Conservation (phyloP, 768 basidiomycete species). For the Lactarius quietus region DNA sequence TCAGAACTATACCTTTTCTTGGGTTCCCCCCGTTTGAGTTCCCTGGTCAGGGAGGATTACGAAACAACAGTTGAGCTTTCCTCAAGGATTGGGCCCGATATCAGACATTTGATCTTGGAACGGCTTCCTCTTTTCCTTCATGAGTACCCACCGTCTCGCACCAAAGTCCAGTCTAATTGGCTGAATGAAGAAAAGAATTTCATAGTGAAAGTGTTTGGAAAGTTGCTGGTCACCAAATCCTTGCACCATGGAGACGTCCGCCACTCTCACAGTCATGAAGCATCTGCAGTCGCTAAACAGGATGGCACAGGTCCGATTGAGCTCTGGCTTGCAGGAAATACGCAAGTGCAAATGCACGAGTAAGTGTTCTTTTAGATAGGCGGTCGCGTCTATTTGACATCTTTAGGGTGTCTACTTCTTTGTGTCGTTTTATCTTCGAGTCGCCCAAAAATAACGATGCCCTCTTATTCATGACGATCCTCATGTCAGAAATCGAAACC, state of each 20-base stretch:
- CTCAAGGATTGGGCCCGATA: conserved; percentile 47
- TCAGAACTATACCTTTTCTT: conserved; percentile 71
- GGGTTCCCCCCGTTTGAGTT: conserved; percentile 71
- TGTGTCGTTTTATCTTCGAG: conserved; percentile 78
- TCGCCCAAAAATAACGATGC: conserved; percentile 82
- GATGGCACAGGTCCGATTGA: conserved; percentile 59
- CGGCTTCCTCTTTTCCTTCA: conserved; percentile 88
- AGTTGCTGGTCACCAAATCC: conserved; percentile 58
- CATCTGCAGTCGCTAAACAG: conserved; percentile 65
- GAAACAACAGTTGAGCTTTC: conserved; percentile 52
- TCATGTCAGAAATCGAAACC: conserved; percentile 83
- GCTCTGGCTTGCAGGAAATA: conserved; percentile 71
- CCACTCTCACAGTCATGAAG: conserved; percentile 55
- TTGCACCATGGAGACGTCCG: conserved; percentile 50
- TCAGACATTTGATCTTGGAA: conserved; percentile 67
- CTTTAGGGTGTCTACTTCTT: conserved; percentile 73
- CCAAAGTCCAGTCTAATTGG: conserved; percentile 62
- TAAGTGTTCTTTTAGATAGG: conserved; percentile 40
- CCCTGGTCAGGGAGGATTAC: conserved; percentile 75
- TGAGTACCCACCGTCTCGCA: conserved; percentile 71
- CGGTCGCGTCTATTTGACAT: conserved; percentile 1
- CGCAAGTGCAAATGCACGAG: conserved; percentile 90
- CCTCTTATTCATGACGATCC: conserved; percentile 86
- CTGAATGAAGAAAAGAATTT: conserved; percentile 61
- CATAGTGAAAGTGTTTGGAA: conserved; percentile 63